Evolutionary conservation across 768 basidiomycete species (phyloP), one percentile per base, ranked within the genome.

Genomic region (Suillus subalutaceus): DNA sequence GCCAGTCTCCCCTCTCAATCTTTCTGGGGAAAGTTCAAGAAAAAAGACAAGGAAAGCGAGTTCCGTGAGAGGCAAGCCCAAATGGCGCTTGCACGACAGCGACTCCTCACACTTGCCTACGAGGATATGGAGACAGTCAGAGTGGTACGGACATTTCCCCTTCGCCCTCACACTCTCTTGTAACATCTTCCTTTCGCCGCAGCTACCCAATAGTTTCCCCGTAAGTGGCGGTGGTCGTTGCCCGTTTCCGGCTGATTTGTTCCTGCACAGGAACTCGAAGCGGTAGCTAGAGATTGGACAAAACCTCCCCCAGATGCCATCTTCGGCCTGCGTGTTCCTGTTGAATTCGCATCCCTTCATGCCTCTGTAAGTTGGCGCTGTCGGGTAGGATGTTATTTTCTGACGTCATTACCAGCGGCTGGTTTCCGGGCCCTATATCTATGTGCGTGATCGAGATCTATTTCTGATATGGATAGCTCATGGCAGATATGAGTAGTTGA

Each of bases 91-190:
- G 83, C 89, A 32, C 80, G 91, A 63, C 90, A 90, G 70, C 87
- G 90, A 67, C 86, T 93, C 69, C 83, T 95, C 70, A 95, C 93
- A 66, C 86, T 95, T 65, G 88, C 87, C 10, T 92, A 89, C 75
- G 90, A 83, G 63, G 93, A 94, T 46, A 92, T 93, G 89, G 93
- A 95, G 79, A 94, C 93, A 9, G 84, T 95, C 66, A 84, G 89
- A 69, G 87, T 90, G 83, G 90, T 60, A 60, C 16, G 41, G 10
- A 18, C 59, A 89, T 64, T 63, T 81, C 74, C 63, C 37, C 32
- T 40, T 63, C 20, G n/a, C 48, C 50, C 60, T 60, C 18, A 43
- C 30, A 30, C 13, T 13, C 3, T 78, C 59, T 37, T 62, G 75
- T 71, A 23, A 20, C 60, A 26, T 63, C 58, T 59, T 67, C 26